Percentiles rank a stretch among this genome's conserved stretches.
phyloP scores from a whole-genome alignment of 1,139 yeast genomes.

The Candida anutae region DNA sequence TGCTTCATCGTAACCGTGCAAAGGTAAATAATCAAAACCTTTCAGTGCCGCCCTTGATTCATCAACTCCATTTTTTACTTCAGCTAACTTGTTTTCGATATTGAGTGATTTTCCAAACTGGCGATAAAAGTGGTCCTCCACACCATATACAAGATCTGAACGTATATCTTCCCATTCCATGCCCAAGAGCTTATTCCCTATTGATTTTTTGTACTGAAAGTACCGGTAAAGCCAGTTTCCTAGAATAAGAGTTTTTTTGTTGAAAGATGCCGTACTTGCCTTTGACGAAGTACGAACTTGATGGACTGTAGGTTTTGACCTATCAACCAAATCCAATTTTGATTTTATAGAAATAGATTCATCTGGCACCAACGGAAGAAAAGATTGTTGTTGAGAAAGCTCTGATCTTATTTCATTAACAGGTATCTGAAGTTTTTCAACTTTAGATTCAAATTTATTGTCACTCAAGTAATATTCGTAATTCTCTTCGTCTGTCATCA shows the following conservation, averaged over 20 bases:
- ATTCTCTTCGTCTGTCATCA: background rate
- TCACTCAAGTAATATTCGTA: background rate
- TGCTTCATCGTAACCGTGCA: slow-evolving; percentile 27
- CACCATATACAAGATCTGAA: slow-evolving; percentile 30
- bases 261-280: slow-evolving; percentile 23
- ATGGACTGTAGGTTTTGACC: slow-evolving; percentile 22
- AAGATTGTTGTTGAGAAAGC: slow-evolving; percentile 9
- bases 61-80: background rate
- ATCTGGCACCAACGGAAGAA: slow-evolving; percentile 5
- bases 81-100: background rate
- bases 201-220: slow-evolving; percentile 33
- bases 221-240: slow-evolving; percentile 28
- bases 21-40: slow-evolving; percentile 20
- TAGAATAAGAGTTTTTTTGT: slow-evolving; percentile 19
- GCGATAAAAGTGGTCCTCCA: slow-evolving; percentile 28
- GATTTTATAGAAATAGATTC: slow-evolving; percentile 13
- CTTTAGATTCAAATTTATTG: background rate
- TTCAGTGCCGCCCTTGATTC: slow-evolving; percentile 5
- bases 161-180: slow-evolving; percentile 43
- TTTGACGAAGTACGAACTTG: slow-evolving; percentile 24
- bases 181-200: slow-evolving; percentile 31
- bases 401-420: too few relatives aligned
- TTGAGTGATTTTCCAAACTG: slow-evolving; percentile 23
- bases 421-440: slow-evolving; percentile 14
- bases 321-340: slow-evolving; percentile 15